Conservation (phyloP, 805 yeast species). For the Candida wancherniae region DNA sequence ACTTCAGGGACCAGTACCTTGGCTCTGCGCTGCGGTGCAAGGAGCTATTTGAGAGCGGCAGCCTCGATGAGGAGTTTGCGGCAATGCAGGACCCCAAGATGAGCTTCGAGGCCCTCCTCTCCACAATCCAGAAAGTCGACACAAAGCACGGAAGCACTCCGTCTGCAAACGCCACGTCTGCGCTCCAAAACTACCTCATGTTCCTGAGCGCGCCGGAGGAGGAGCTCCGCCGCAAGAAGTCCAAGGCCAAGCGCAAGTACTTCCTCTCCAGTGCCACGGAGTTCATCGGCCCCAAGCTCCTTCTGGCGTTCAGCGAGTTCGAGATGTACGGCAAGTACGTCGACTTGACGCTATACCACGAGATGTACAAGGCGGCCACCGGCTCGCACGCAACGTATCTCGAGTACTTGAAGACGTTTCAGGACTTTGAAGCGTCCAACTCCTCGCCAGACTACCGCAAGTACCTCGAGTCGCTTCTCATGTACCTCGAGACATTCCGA, state of each 20-base stretch:
- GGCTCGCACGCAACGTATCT: slow-evolving; percentile 35
- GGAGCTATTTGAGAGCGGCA: slow-evolving; percentile 1
- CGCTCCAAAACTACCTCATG: slow-evolving; percentile 14
- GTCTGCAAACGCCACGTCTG: slow-evolving; percentile 15
- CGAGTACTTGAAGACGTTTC: slow-evolving; percentile 46
- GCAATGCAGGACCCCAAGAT: slow-evolving; percentile 18
- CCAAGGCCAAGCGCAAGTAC: slow-evolving; percentile 27
- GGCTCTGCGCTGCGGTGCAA: slow-evolving; percentile 13
- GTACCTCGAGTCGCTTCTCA: slow-evolving; percentile 43
- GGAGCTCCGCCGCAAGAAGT: slow-evolving; percentile 15
- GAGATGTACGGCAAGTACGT: slow-evolving; percentile 64
- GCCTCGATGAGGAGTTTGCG: slow-evolving; percentile 9
- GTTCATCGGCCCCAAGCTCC: slow-evolving; percentile 38
- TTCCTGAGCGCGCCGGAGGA: slow-evolving; percentile 27
- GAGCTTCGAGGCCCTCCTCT: slow-evolving; percentile 29
- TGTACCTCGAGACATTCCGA: slow-evolving; percentile 49
- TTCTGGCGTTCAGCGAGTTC: slow-evolving; percentile 47
- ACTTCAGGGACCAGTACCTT: slow-evolving; percentile 45
- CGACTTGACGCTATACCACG: slow-evolving; percentile 52
- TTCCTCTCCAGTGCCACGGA: slow-evolving; percentile 49
- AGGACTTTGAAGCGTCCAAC: slow-evolving; percentile 27
- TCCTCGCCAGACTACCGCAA: slow-evolving; percentile 27
- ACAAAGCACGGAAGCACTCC: slow-evolving; percentile 11
- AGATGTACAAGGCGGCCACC: slow-evolving; percentile 43
- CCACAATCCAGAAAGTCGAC: slow-evolving; percentile 23